Conservation (phyloP, 352 stramenopile genomes). For the Globisporangium iwayamae region DNA sequence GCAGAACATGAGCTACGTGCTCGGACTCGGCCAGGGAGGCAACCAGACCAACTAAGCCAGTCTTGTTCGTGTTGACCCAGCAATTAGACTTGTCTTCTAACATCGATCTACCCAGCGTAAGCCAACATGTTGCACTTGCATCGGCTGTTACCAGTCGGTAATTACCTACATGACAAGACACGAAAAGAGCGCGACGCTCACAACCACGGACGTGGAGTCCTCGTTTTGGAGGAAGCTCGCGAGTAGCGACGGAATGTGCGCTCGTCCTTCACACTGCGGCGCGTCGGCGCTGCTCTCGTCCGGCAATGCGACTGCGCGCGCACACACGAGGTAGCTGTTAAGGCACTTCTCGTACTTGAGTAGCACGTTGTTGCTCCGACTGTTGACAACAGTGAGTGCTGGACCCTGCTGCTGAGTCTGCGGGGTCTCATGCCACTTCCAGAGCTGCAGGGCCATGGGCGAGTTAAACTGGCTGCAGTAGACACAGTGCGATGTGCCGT, state of each 20-base stretch:
- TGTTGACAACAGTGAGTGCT: conserved; percentile 14
- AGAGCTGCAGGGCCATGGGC: conserved; percentile 7
- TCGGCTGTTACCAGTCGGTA: no score
- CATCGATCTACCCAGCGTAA: neutral
- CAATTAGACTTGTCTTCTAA: neutral
- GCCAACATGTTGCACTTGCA: neutral
- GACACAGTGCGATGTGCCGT: conserved; percentile 6
- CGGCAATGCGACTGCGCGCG: neutral
- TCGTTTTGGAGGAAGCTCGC: conserved; percentile 20
- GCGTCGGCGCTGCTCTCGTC: neutral
- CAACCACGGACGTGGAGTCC: conserved; percentile 7
- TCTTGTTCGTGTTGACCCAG: neutral
- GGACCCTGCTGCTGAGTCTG: neutral
- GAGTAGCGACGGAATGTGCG: conserved; percentile 15
- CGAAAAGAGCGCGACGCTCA: conserved; percentile 11
- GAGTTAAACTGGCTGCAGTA: conserved; percentile 19
- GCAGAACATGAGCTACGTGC: conserved; percentile 88
- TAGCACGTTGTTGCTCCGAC: neutral
- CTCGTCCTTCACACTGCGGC: conserved; percentile 7
- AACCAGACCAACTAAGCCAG: conserved; percentile 62
- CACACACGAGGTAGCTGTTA: conserved; percentile 16
- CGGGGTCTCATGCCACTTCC: conserved; percentile 10
- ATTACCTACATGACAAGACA: conserved; percentile 12
- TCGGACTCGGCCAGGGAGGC: conserved; percentile 73
- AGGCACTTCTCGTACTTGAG: conserved; percentile 13